Conservation (phyloP, 768 basidiomycete genomes). For the Crassisporium funariophilum region DNA sequence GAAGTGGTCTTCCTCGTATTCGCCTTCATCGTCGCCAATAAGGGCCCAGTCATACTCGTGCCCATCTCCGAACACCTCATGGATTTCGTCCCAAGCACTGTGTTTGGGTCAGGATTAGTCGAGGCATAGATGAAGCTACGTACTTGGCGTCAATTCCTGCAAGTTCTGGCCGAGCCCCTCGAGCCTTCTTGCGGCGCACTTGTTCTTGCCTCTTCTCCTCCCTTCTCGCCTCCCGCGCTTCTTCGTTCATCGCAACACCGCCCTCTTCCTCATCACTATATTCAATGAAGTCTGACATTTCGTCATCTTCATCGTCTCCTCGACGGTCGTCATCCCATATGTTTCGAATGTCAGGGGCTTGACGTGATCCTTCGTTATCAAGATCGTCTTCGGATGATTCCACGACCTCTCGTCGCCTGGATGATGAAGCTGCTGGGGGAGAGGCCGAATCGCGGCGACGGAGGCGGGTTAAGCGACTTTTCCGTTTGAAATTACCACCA, state of each 20-base stretch:
- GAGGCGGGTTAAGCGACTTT: conserved; percentile 62
- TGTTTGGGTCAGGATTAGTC: conserved; percentile 12
- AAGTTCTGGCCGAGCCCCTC: conserved; percentile 62
- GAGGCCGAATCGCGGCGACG: conserved; percentile 77
- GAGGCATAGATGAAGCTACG: conserved; percentile 32
- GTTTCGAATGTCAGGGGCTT: conserved; percentile 63
- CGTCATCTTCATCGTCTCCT: conserved; percentile 73
- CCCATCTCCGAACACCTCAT: conserved; percentile 95
- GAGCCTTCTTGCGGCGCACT: conserved; percentile 65
- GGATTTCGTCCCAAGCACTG: conserved; percentile 94
- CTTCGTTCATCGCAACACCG: conserved; percentile 68
- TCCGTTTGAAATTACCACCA: conserved; percentile 71
- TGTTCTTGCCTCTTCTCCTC: conserved; percentile 68
- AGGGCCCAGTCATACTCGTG: conserved; percentile 96
- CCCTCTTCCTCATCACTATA: conserved; percentile 82
- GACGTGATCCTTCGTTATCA: conserved; percentile 54
- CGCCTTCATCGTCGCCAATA: conserved; percentile 72
- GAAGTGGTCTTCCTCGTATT: conserved; percentile 44
- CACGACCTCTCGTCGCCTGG: conserved; percentile 57
- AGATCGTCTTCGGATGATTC: conserved; percentile 82
- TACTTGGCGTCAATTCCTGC: conserved; percentile 84
- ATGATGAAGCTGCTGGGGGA: conserved; percentile 61
- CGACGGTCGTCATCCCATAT: conserved; percentile 85
- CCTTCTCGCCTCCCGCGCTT: conserved; percentile 73
- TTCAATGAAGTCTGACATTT: conserved; percentile 80